Conservation (phyloP, 2,329 filamentous ascomycete species). For the Cladosporium austrohemisphaericum region DNA sequence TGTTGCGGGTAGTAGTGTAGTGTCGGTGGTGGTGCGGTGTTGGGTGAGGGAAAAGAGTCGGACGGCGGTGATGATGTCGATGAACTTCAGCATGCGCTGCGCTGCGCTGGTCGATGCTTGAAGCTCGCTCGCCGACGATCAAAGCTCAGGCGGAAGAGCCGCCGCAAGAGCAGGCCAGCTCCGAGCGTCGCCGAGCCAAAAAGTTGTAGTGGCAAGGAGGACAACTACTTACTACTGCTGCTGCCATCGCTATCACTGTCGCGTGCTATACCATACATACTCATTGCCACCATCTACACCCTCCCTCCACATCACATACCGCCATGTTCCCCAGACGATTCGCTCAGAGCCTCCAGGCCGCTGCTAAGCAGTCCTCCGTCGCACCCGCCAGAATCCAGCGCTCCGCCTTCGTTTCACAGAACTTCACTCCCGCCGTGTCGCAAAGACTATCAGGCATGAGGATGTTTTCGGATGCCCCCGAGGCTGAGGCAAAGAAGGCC, state of each 20-base stretch:
- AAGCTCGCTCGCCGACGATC: neutral
- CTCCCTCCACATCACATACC: neutral
- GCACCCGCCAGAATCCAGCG: conserved; percentile 14
- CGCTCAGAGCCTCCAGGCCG: conserved; percentile 13
- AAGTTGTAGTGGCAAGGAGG: conserved; percentile 15
- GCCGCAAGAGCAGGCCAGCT: neutral
- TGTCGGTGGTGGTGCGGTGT: neutral
- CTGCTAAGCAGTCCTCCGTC: conserved; percentile 11
- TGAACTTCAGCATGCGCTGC: too few species aligned
- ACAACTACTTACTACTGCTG: neutral
- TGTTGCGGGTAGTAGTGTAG: neutral
- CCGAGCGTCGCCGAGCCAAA: conserved; percentile 14
- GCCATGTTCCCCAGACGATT: conserved; percentile 14
- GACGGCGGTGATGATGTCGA: conserved; percentile 9
- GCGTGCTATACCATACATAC: neutral
- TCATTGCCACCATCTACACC: neutral
- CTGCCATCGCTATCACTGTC: neutral
- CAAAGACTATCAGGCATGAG: conserved; percentile 31
- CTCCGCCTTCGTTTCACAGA: conserved; percentile 14
- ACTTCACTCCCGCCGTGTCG: conserved; percentile 28
- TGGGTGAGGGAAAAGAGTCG: neutral
- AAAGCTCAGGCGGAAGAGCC: neutral
- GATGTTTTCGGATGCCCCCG: conserved; percentile 46
- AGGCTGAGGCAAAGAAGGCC: conserved; percentile 41
- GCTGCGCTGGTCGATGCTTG: conserved; percentile 1